A percentile compares a stretch with the other conserved stretches of the same genome.
These are phyloP conservation scores for Candida qinlingensis DNA, from an alignment of 805 yeast species.

Conservation along the genomic window DNA sequence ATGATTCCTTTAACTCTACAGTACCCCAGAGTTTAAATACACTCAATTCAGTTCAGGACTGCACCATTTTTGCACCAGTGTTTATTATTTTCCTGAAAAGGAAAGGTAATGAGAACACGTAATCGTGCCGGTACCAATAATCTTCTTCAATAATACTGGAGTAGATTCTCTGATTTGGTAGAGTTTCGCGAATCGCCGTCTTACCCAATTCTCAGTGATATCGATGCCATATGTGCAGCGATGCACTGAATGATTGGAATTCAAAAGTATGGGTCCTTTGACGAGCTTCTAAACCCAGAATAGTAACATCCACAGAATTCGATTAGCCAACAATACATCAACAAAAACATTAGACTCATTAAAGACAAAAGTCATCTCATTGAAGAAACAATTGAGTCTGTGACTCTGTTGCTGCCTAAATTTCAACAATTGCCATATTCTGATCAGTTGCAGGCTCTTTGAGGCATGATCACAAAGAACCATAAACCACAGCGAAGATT, in stretches of 20 bases:
- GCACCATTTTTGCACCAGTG: too few species aligned
- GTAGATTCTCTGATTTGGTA: too few species aligned
- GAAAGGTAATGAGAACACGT: too few species aligned
- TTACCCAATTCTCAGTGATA: too few species aligned
- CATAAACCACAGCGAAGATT: conserved; percentile 5
- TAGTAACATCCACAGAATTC: background rate
- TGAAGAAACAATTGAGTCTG: conserved; percentile 13
- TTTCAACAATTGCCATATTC: conserved; percentile 21
- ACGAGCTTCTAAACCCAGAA: background rate
- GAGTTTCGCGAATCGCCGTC: too few species aligned
- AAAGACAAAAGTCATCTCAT: background rate
- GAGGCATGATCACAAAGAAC: conserved; percentile 1
- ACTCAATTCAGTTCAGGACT: too few species aligned
- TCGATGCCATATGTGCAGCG: background rate
- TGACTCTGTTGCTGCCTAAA: conserved; percentile 17
- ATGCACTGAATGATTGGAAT: background rate
- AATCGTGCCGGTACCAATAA: too few species aligned
- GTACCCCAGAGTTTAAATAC: too few species aligned
- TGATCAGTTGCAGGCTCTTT: conserved; percentile 8
- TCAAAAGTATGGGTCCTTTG: background rate
- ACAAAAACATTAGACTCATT: background rate
- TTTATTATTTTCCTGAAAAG: too few species aligned
- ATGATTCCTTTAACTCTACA: too few species aligned
- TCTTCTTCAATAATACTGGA: too few species aligned
- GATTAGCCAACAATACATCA: background rate